Evolutionary conservation across 1,139 yeast genomes (phyloP), one percentile per base, ranked within the genome.

Genomic region (Geotrichum europaeum): DNA sequence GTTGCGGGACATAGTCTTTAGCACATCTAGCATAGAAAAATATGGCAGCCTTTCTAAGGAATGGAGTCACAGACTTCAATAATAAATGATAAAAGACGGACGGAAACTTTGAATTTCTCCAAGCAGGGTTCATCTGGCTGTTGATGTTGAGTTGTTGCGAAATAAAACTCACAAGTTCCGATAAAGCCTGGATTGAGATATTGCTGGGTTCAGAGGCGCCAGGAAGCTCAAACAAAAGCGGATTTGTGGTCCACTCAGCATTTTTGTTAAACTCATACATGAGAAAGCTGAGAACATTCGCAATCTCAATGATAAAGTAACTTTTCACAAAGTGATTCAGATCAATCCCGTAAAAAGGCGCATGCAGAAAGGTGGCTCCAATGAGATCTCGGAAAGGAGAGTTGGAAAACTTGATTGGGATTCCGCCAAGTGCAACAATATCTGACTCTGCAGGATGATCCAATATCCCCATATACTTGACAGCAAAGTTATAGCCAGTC

Each of bases 11-110:
- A n/a, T 79, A 79, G 15, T 77, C 74, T 51, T 82, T 79, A 1
- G 90, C 86, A 72, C 84, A 84, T 53, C 79, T 75, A 7, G 85
- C 83, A 69, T 74, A 80, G 0, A 85, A 78, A 65, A 82, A 82
- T 4, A 90, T 81, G 1, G 89, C 82, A 6, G 84, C 78, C 66
- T 85, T 81, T 65, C 97, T 79, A 64, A 89, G 75, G 65, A 87
- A 88, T 18, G 92, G 90, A 0, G 88, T 81, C 6, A 80, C 72
- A 0, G 85, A 73, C 68, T 84, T 84, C 18, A 81, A 71, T 52
- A 86, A 60, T 82, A 87, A 78, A 0, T 87, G 76, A 67, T 79
- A 84, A 1, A 85, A 66, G 18, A 59, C 36, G 4, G 32, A 32
- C 10, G 57, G 57, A 6, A 56, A 51, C 43, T 59, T 59, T 28